phyloP scores from a whole-genome alignment of 1,139 yeast species.

The Sugiyamaella japonica region DNA sequence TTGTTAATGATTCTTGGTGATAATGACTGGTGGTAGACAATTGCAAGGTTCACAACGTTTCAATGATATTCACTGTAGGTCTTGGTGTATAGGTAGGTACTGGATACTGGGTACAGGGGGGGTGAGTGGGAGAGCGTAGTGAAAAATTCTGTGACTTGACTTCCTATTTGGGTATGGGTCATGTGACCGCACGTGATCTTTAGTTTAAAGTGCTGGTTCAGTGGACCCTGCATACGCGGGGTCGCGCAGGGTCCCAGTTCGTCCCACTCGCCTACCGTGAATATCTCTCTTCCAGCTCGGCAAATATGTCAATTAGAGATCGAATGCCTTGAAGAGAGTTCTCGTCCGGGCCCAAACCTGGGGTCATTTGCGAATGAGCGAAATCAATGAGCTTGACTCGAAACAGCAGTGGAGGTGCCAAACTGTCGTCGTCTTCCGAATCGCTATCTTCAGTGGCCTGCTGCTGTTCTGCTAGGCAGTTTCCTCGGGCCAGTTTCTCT shows the following conservation, averaged over 20 bases:
- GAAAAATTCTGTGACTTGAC: slow-evolving; percentile 14
- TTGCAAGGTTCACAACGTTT: slow-evolving; percentile 12
- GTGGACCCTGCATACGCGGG: slow-evolving; percentile 6
- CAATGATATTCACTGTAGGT: not conserved
- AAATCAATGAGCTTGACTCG: slow-evolving; percentile 75
- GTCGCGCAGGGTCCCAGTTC: too few species aligned
- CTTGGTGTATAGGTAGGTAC: not conserved
- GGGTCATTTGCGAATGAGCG: slow-evolving; percentile 74
- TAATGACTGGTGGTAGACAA: slow-evolving; percentile 17
- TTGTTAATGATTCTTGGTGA: slow-evolving; percentile 21
- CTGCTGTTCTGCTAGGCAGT: slow-evolving; percentile 28
- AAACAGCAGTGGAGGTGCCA: slow-evolving; percentile 44
- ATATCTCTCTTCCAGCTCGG: slow-evolving; percentile 28
- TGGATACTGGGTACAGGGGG: not conserved
- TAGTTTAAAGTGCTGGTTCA: not conserved
- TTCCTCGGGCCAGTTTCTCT: slow-evolving; percentile 31
- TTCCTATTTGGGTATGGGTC: slow-evolving; percentile 19
- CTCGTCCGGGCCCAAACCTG: slow-evolving; percentile 70
- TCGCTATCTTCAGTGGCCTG: slow-evolving; percentile 36
- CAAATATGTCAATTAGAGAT: slow-evolving; percentile 52
- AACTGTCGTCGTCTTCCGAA: slow-evolving; percentile 26
- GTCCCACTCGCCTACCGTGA: too few species aligned
- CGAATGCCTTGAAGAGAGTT: slow-evolving; percentile 68
- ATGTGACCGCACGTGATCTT: slow-evolving; percentile 8
- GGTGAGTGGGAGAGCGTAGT: slow-evolving; percentile 3